Base-by-base conservation (phyloP, 768 basidiomycete species). In the Termitomyces sp. region DNA sequence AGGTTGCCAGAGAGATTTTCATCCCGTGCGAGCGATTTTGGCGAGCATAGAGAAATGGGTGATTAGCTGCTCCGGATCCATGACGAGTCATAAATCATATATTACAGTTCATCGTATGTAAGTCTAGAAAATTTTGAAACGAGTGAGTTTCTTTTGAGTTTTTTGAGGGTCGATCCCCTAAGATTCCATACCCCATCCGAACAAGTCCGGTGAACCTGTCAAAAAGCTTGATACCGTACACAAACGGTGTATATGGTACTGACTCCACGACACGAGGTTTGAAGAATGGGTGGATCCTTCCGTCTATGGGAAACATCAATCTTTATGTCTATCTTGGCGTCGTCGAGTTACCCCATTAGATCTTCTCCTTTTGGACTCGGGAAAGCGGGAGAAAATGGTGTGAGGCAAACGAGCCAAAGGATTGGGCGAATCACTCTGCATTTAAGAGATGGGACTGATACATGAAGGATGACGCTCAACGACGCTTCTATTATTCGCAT, bases 401-500 rank as follows among this genome's bases (percentile, higher is more conserved):
- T 21, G 19, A 10, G 9, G 10, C n/a, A 19, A 7, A 32, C 8
- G 9, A 32, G 32, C 9, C 32, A 32, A 10, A 32, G n/a, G n/a
- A n/a, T n/a, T n/a, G n/a, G n/a, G n/a, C n/a, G n/a, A n/a, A n/a
- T n/a, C 32, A 32, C 9, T 32, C 32, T 28, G 5, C 28, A 28
- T 7, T 28, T 7, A 7, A 28, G 28, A 28, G 2, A 28, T 28
- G 28, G 28, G 28, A 28, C 28, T n/a, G n/a, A n/a, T n/a, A n/a
- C n/a, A n/a, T n/a, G n/a, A 28, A 28, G 26, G 28, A 7, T 7
- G 28, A 28, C 7, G 28, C 9, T n/a, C n/a, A n/a, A n/a, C n/a
- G n/a, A 53, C 52, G 4, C 74, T n/a, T n/a, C 77, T 9, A 35
- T 49, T 1, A 61, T 74, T 14, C 84, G 84, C 43, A 87, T 88